Conservation (phyloP, 176 grass and related monocot genomes). For the Areca catechu region DNA sequence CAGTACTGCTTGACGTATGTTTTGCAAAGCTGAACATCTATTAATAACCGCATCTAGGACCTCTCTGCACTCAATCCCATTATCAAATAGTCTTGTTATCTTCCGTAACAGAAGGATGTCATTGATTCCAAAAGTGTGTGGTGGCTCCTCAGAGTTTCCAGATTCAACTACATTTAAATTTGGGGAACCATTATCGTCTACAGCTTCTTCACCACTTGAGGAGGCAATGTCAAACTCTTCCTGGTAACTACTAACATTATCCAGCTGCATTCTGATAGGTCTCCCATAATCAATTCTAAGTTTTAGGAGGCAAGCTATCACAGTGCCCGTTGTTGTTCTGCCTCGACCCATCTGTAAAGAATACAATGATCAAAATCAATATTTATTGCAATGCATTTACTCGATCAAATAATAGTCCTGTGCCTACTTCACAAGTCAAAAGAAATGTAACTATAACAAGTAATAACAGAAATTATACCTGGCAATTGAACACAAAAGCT, state of each 20-base stretch:
- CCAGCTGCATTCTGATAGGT: constrained; percentile 57
- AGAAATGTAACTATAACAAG: constrained; percentile 1
- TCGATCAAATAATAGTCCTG: too few relatives aligned
- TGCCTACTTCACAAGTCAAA: background rate
- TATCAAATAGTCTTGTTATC: constrained; percentile 90
- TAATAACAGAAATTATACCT: constrained; percentile 33
- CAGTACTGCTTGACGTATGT: constrained; percentile 90
- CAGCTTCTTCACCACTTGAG: constrained; percentile 66
- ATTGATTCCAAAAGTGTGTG: constrained; percentile 66
- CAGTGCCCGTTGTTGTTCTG: constrained; percentile 93
- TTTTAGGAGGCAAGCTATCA: constrained; percentile 88
- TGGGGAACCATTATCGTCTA: constrained; percentile 32
- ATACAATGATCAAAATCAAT: constrained; percentile 15
- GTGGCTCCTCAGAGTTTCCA: constrained; percentile 29
- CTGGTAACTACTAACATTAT: constrained; percentile 19
- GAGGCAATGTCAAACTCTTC: constrained; percentile 45
- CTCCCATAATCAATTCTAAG: constrained; percentile 72
- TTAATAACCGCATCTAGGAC: constrained; percentile 85
- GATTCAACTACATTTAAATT: constrained; percentile 29
- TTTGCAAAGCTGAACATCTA: constrained; percentile 88
- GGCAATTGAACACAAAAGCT: constrained; percentile 95
- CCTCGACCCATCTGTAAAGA: constrained; percentile 81
- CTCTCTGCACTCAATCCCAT: constrained; percentile 75
- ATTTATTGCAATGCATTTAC: background rate
- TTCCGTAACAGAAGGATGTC: constrained; percentile 90